phyloP scores from a whole-genome alignment of 129 eudicot species.

The Arctium lappa region DNA sequence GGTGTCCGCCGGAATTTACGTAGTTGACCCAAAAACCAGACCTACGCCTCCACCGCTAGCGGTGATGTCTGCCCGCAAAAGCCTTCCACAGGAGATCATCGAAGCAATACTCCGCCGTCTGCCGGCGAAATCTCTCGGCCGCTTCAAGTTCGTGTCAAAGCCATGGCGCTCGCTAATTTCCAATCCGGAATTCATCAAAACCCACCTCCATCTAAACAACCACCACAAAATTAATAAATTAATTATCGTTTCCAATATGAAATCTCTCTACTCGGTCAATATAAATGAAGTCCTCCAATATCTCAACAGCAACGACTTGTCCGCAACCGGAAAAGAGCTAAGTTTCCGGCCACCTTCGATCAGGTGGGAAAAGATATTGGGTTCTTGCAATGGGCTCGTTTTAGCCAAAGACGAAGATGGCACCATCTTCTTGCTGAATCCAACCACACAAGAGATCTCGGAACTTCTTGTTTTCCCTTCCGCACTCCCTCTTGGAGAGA shows the following conservation, averaged over 20 bases:
- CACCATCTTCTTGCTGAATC: constrained; percentile 31
- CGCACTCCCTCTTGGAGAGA: constrained; percentile 1
- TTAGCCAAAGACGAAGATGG: constrained; percentile 21
- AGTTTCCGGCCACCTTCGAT: constrained; percentile 1
- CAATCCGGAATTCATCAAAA: constrained; percentile 36
- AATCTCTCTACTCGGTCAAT: constrained; percentile 12
- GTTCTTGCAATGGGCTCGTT: constrained; percentile 56
- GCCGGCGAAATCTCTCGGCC: constrained; percentile 42
- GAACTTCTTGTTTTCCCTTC: constrained; percentile 27
- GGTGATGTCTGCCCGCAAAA: background rate
- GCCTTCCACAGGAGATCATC: constrained; percentile 39
- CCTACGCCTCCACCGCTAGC: background rate
- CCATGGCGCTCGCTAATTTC: constrained; percentile 38
- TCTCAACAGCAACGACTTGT: background rate
- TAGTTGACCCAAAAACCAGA: background rate
- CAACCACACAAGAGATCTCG: constrained; percentile 30
- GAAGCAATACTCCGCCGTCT: constrained; percentile 34
- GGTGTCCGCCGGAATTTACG: no score
- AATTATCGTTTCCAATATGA: constrained; percentile 12
- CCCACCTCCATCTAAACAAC: constrained; percentile 30
- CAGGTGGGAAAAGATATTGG: constrained; percentile 17
- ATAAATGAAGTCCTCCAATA: background rate
- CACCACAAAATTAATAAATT: constrained; percentile 8
- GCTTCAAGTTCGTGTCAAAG: constrained; percentile 48
- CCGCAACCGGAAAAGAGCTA: constrained; percentile 15